Evolutionary conservation across 441 rosid species (phyloP).

Genomic region (Bruguiera hainesii): DNA sequence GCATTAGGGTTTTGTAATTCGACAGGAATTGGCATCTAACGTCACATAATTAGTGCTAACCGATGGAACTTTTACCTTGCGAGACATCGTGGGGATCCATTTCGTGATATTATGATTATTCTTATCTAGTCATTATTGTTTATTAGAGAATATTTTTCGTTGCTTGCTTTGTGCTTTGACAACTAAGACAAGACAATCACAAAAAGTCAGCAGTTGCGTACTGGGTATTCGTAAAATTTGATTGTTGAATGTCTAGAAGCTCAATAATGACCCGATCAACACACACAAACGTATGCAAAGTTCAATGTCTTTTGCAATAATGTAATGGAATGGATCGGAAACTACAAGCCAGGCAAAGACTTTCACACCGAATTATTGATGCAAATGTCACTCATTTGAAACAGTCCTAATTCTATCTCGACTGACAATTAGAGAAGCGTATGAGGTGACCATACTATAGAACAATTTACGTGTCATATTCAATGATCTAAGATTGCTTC

Average conservation of each 20-base stretch:
- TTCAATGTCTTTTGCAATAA: background rate
- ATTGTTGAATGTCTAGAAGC: conserved; percentile 16
- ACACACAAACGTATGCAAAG: background rate
- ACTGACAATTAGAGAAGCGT: background rate
- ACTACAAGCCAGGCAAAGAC: conserved; percentile 1
- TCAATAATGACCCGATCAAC: conserved; percentile 5
- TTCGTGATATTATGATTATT: background rate
- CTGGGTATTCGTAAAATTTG: conserved; percentile 1
- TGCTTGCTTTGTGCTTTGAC: conserved; percentile 18
- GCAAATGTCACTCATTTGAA: conserved; percentile 10
- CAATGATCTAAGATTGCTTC: background rate
- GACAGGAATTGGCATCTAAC: background rate
- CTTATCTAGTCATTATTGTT: background rate
- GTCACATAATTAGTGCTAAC: background rate
- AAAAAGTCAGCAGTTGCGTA: conserved; percentile 19
- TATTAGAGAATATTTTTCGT: background rate
- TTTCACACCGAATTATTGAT: conserved; percentile 14
- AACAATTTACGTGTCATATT: background rate
- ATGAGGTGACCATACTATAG: background rate
- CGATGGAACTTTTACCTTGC: background rate
- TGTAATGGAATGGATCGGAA: conserved; percentile 6
- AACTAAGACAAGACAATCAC: conserved; percentile 3
- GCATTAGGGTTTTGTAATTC: no score
- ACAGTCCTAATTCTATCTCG: background rate
- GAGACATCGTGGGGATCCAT: no score